phyloP scores from a whole-genome alignment of 2,329 filamentous ascomycete genomes.

The Exophiala sideris region DNA sequence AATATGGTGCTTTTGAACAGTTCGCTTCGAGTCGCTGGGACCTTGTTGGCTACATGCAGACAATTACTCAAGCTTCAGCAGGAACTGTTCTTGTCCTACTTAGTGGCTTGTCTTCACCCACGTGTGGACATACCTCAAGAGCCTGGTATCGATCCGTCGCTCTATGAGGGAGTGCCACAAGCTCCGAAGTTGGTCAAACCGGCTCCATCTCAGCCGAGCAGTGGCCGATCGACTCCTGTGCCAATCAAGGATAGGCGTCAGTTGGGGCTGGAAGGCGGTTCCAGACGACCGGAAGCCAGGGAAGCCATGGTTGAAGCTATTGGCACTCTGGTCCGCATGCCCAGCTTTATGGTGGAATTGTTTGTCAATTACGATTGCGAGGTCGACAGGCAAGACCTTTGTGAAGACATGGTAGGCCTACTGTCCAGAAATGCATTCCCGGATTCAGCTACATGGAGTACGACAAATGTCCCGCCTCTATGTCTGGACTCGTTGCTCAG shows the following conservation, averaged over 20 bases:
- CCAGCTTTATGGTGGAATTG: constrained; percentile 88
- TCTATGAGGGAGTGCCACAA: constrained; percentile 92
- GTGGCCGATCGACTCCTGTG: constrained; percentile 84
- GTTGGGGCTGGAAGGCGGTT: constrained; percentile 85
- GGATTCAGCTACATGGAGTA: constrained; percentile 97
- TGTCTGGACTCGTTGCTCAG: constrained; percentile 88
- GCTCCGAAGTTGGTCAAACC: constrained; percentile 83
- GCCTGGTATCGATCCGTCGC: constrained; percentile 78
- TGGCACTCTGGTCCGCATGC: constrained; percentile 85
- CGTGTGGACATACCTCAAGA: constrained; percentile 92
- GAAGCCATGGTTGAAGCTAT: constrained; percentile 99
- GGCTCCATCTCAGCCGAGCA: constrained; percentile 67
- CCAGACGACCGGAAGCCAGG: constrained; percentile 86
- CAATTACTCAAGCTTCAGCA: constrained; percentile 91
- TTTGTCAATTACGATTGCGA: constrained; percentile 99
- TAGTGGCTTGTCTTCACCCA: constrained; percentile 90
- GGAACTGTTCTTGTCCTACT: constrained; percentile 89
- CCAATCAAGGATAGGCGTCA: constrained; percentile 89
- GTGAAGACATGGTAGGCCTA: constrained; percentile 91
- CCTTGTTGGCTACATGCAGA: constrained; percentile 83
- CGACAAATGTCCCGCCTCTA: constrained; percentile 91
- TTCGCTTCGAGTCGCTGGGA: constrained; percentile 86
- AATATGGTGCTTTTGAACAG: constrained; percentile 94
- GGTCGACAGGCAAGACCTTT: constrained; percentile 83
- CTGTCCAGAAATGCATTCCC: constrained; percentile 92